Evolutionary conservation across 257 asterid species (phyloP).

Genomic region (Rauvolfia tetraphylla): DNA sequence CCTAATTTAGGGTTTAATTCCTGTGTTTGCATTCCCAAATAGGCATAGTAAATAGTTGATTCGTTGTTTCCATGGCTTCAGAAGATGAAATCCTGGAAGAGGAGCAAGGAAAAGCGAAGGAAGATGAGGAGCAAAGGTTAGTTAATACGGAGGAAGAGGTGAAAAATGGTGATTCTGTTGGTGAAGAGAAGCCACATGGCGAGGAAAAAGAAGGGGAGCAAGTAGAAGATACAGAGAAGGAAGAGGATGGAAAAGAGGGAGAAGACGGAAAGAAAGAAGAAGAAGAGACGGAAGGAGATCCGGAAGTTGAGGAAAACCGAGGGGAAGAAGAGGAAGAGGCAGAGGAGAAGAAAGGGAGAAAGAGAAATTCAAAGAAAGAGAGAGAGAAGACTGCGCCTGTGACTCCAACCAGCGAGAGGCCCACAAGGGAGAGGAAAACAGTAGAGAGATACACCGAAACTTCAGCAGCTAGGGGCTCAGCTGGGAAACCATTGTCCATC

Average conservation of each 20-base stretch:
- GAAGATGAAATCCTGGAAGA: slow-evolving; percentile 40
- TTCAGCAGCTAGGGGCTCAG: slow-evolving; percentile 33
- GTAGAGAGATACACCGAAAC: slow-evolving; percentile 67
- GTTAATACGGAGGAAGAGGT: background rate
- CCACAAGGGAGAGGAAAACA: slow-evolving; percentile 81
- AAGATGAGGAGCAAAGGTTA: background rate
- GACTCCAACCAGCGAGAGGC: slow-evolving; percentile 45
- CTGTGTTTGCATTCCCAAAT: background rate
- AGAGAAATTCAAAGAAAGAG: slow-evolving; percentile 1
- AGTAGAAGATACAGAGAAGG: background rate
- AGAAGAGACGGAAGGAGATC: slow-evolving; percentile 1
- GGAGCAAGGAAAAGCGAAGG: slow-evolving; percentile 9
- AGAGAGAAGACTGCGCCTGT: slow-evolving; percentile 30
- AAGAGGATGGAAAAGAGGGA: slow-evolving; percentile 14
- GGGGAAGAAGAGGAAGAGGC: background rate
- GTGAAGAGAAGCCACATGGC: background rate
- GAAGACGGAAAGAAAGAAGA: slow-evolving; percentile 7
- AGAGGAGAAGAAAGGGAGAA: slow-evolving; percentile 14
- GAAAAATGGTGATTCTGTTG: background rate
- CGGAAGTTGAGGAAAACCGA: slow-evolving; percentile 5
- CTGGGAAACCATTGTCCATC: slow-evolving; percentile 53
- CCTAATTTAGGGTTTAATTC: slow-evolving; percentile 6
- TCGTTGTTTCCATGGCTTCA: slow-evolving; percentile 44
- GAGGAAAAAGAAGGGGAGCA: background rate
- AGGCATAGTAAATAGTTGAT: background rate